Conservation (phyloP, 2,329 filamentous ascomycete genomes). For the Colletotrichum camelliae region DNA sequence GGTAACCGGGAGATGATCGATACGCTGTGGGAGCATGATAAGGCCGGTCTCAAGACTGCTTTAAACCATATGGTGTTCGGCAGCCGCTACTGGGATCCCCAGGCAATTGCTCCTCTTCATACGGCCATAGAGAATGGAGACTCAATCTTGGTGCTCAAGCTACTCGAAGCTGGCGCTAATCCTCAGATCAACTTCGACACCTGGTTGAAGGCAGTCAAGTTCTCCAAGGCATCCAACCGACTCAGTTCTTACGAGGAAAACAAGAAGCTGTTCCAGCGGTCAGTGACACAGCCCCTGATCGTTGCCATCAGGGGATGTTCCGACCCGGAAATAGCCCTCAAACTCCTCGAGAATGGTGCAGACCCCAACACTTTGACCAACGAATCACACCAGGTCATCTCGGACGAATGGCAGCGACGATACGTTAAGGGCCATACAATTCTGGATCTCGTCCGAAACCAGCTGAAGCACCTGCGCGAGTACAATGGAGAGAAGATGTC, state of each 20-base stretch:
- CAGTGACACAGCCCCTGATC: constrained; percentile 70
- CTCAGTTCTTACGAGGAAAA: constrained; percentile 52
- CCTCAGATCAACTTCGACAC: constrained; percentile 65
- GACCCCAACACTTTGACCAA: constrained; percentile 67
- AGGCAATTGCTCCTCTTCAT: constrained; percentile 57
- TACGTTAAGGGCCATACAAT: constrained; percentile 51
- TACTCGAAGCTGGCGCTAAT: constrained; percentile 69
- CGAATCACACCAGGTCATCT: constrained; percentile 38
- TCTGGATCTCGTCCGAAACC: constrained; percentile 64
- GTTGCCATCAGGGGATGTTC: constrained; percentile 58
- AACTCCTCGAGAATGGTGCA: constrained; percentile 67
- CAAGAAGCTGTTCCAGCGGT: constrained; percentile 49
- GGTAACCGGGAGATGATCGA: constrained; percentile 55
- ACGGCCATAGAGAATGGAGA: constrained; percentile 63
- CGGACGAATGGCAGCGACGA: constrained; percentile 32
- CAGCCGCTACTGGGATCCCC: constrained; percentile 35
- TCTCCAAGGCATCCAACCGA: constrained; percentile 43
- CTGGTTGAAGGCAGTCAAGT: constrained; percentile 64
- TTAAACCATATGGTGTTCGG: constrained; percentile 67
- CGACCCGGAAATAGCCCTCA: constrained; percentile 52
- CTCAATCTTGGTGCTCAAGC: constrained; percentile 56
- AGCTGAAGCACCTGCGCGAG: constrained; percentile 53
- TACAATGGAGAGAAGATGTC: constrained; percentile 42
- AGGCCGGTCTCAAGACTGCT: constrained; percentile 64
- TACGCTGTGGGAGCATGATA: constrained; percentile 59